A percentile compares a stretch with the other conserved stretches of the same genome.
These are phyloP conservation scores for Brassica carinata DNA, from an alignment of 345 rosid species.

Conservation along the genomic window DNA sequence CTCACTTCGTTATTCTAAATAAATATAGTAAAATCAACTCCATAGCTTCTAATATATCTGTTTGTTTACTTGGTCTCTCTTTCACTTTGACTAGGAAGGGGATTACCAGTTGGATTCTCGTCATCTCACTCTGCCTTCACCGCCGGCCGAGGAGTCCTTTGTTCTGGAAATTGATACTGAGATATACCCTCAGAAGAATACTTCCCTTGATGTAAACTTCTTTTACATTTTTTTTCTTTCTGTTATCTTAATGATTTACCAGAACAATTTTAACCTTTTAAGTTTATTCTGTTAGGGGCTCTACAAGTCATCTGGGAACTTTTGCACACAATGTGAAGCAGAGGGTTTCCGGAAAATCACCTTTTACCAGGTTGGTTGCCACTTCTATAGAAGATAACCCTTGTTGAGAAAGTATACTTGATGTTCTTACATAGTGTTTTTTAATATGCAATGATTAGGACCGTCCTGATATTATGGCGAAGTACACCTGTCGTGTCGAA, in stretches of 20 bases:
- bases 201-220: slow-evolving; percentile 75
- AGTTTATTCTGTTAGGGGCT: slow-evolving; percentile 62
- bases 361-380: slow-evolving; percentile 72
- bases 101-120: slow-evolving; percentile 66
- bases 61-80: neutral
- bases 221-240: neutral
- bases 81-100: slow-evolving; percentile 51
- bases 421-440: slow-evolving; percentile 27
- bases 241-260: neutral
- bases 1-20: neutral
- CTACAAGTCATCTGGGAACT: slow-evolving; percentile 90
- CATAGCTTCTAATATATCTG: no score
- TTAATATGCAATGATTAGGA: slow-evolving; percentile 54
- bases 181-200: slow-evolving; percentile 86
- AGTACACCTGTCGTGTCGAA: slow-evolving; percentile 87
- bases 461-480: slow-evolving; percentile 97
- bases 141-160: slow-evolving; percentile 62
- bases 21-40: slow-evolving; percentile 2
- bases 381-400: slow-evolving; percentile 12
- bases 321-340: slow-evolving; percentile 99
- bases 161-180: slow-evolving; percentile 78
- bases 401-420: slow-evolving; percentile 12
- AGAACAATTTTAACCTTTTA: neutral
- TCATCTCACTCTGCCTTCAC: slow-evolving; percentile 70
- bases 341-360: slow-evolving; percentile 97